Base-by-base conservation (phyloP, 495 filamentous ascomycete species). In the Trichoderma parareesei region DNA sequence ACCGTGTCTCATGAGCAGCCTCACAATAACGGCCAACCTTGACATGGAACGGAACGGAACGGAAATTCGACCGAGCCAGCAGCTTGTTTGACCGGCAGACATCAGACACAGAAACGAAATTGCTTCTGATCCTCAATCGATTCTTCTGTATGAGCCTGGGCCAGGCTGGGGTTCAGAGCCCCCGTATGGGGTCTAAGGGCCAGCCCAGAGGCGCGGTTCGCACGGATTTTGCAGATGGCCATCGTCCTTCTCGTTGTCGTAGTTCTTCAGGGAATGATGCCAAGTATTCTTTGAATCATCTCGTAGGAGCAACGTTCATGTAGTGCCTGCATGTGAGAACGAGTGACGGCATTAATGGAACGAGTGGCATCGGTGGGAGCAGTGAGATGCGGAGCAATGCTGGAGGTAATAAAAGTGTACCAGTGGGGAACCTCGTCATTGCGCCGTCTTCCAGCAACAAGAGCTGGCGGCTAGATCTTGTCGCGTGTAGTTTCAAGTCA, bases 101-200 rank as follows among this genome's bases (percentile, higher is more conserved):
- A 55, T 55, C 48, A 55, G 48, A 55, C n/a, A 57, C 27, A 14
- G 53, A 57, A 57, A 57, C 53, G 53, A 57, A 37, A 57, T 57
- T 57, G 53, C 53, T 16, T 35, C 27, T 35, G 27, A 37, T 57
- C 53, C 53, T 27, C 10, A 57, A 7, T 14, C 53, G 13, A 27
- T 27, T 57, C 53, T 27, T 27, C 27, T 27, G 53, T 57, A 57
- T 57, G 53, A 57, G 37, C 27, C 53, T 37, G 33, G 53, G 27
- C 7, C 53, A 57, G 35, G 53, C 37, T 57, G 53, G 27, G 53
- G 33, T 57, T 57, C 27, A 57, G 53, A 57, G 33, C 53, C 20
- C 53, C 53, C 10, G 16, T 57, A 27, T 57, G 53, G 53, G 10
- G 53, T 57, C 27, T 33, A 35, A 10, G 11, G 14, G 33, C 27